Conservation (phyloP, 768 basidiomycete genomes). For the Podaxis sp. region DNA sequence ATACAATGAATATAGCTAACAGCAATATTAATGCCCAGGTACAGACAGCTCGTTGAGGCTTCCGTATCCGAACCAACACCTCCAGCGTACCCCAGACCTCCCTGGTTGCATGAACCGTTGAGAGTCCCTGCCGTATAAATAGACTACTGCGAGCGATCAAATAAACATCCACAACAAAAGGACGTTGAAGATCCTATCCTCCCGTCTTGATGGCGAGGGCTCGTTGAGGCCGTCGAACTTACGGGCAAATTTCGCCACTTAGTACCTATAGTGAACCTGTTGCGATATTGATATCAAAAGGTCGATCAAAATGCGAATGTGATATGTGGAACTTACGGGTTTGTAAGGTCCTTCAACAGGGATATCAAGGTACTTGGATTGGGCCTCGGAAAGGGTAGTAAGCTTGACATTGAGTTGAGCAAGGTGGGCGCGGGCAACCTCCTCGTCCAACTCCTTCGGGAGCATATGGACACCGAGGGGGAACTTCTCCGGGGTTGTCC, state of each 20-base stretch:
- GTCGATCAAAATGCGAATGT: background rate
- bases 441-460: slow-evolving; percentile 98
- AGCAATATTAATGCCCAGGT: background rate
- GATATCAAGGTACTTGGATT: slow-evolving; percentile 91
- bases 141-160: slow-evolving; percentile 51
- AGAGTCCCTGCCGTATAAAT: slow-evolving; percentile 41
- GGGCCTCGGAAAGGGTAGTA: slow-evolving; percentile 67
- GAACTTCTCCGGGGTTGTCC: slow-evolving; percentile 91
- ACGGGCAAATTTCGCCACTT: slow-evolving; percentile 30
- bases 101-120: slow-evolving; percentile 27
- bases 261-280: slow-evolving; percentile 48
- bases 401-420: slow-evolving; percentile 92
- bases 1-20: slow-evolving; percentile 5
- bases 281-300: slow-evolving; percentile 7
- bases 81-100: slow-evolving; percentile 22
- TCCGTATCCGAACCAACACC: slow-evolving; percentile 19
- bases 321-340: slow-evolving; percentile 32
- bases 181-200: slow-evolving; percentile 71
- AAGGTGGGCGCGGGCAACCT: slow-evolving; percentile 96
- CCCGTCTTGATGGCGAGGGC: slow-evolving; percentile 61
- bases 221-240: slow-evolving; percentile 73
- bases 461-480: slow-evolving; percentile 97
- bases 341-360: slow-evolving; percentile 74
- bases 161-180: slow-evolving; percentile 46
- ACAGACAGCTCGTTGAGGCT: slow-evolving; percentile 57